These are phyloP conservation scores for Lachnellula suecica DNA, from an alignment of 2,329 filamentous ascomycete species.

Conservation along the genomic window DNA sequence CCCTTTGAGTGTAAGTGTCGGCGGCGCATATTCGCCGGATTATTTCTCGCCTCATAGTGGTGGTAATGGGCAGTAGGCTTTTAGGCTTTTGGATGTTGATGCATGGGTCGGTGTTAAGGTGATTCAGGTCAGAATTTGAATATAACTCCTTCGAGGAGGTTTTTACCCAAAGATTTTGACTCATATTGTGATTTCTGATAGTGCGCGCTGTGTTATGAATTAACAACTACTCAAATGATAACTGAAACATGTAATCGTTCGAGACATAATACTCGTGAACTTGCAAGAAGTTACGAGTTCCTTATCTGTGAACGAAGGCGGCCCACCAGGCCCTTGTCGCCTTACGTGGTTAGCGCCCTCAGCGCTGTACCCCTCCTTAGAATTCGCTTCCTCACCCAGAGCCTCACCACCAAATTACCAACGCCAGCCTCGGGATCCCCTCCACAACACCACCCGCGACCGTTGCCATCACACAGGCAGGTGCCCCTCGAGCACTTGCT, in stretches of 20 bases:
- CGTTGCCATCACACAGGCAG: slow-evolving; percentile 27
- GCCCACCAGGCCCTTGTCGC: no score
- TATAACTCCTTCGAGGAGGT: not conserved
- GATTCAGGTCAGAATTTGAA: slow-evolving; percentile 1
- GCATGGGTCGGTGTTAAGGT: slow-evolving; percentile 9
- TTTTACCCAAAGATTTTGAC: no score
- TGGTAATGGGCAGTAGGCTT: not conserved
- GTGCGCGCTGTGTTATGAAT: not conserved
- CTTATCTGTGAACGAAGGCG: no score
- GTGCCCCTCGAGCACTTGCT: slow-evolving; percentile 30
- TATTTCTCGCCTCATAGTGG: slow-evolving; percentile 22
- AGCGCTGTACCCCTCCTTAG: slow-evolving; percentile 5
- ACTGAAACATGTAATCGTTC: no score
- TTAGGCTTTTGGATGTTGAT: slow-evolving; percentile 11
- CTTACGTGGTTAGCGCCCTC: not conserved
- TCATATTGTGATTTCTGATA: not conserved
- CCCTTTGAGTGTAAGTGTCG: slow-evolving; percentile 13
- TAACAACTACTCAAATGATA: no score
- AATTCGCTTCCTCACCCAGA: slow-evolving; percentile 9
- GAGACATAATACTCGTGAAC: no score
- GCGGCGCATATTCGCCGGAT: slow-evolving; percentile 13
- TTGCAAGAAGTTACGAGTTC: no score
- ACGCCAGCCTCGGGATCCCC: slow-evolving; percentile 15
- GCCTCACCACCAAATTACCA: slow-evolving; percentile 10
- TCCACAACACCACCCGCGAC: slow-evolving; percentile 8